phyloP scores from a whole-genome alignment of 73 alveolate genomes.

The Tetrahymena malaccensis region DNA sequence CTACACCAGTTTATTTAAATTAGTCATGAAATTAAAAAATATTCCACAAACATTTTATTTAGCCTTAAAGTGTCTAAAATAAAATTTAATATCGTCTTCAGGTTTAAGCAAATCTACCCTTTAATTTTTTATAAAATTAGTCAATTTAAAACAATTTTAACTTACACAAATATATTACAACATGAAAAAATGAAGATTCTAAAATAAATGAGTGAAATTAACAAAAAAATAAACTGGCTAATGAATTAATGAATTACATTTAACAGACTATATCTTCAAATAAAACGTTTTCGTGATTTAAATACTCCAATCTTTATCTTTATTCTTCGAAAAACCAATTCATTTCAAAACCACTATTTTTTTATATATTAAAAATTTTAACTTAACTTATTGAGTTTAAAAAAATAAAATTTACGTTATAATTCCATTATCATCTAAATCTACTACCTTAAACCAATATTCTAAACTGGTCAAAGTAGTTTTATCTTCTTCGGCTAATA shows the following conservation, averaged over 20 bases:
- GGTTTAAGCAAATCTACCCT: conserved; percentile 40
- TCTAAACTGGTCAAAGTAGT: conserved; percentile 82
- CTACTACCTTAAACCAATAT: conserved; percentile 97
- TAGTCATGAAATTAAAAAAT: conserved; percentile 79
- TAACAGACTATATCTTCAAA: conserved; percentile 92
- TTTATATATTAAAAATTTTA: too few relatives aligned
- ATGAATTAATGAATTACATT: conserved; percentile 20
- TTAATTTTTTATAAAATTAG: too few relatives aligned
- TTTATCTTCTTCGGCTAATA: conserved; percentile 98
- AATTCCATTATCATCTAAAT: conserved; percentile 90
- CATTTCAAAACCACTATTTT: conserved; percentile 81
- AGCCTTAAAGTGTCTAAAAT: conserved; percentile 65
- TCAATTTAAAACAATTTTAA: too few relatives aligned
- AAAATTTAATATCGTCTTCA: conserved; percentile 76
- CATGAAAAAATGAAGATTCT: too few relatives aligned
- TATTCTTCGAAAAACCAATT: conserved; percentile 93
- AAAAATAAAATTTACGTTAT: conserved; percentile 42
- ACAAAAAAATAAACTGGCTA: too few relatives aligned
- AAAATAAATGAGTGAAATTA: background rate
- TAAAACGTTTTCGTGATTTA: conserved; percentile 91
- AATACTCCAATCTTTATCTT: conserved; percentile 84
- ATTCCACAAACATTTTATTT: conserved; percentile 72
- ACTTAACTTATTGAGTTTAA: too few relatives aligned
- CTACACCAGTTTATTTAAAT: conserved; percentile 58
- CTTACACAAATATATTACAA: too few relatives aligned